A percentile compares a stretch with the other conserved stretches of the same genome.
Evolutionary conservation across 2,329 filamentous ascomycete species (phyloP).

Genomic region (Trichoderma sp.): DNA sequence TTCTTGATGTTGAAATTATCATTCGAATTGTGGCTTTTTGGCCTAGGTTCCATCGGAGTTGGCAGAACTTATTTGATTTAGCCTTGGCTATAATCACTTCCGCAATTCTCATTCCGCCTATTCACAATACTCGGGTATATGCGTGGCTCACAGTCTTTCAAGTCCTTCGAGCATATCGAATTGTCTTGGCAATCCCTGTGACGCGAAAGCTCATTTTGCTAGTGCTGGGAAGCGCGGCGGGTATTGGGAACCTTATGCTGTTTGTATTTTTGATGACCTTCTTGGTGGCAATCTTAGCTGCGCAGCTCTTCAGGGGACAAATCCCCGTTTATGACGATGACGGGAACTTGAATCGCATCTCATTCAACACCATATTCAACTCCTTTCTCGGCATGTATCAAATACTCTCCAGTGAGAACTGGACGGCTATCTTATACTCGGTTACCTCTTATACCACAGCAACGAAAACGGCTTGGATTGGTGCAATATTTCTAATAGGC

Average conservation of each 20-base stretch:
- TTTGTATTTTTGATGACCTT: slow-evolving; percentile 98
- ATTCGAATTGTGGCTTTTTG: slow-evolving; percentile 78
- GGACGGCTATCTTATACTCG: slow-evolving; percentile 85
- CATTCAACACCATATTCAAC: slow-evolving; percentile 91
- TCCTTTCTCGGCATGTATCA: slow-evolving; percentile 98
- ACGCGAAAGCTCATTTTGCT: slow-evolving; percentile 84
- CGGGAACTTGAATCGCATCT: slow-evolving; percentile 67
- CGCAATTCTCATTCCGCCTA: slow-evolving; percentile 81
- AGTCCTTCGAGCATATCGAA: slow-evolving; percentile 85
- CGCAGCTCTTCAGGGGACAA: slow-evolving; percentile 88
- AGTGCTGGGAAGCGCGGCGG: slow-evolving; percentile 86
- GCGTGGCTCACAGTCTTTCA: slow-evolving; percentile 92
- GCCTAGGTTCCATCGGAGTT: slow-evolving; percentile 73
- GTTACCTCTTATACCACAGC: slow-evolving; percentile 68
- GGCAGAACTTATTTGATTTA: slow-evolving; percentile 79
- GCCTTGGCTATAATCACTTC: slow-evolving; percentile 77
- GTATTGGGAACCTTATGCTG: slow-evolving; percentile 91
- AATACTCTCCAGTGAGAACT: slow-evolving; percentile 92
- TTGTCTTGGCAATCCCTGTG: slow-evolving; percentile 85
- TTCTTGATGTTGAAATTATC: slow-evolving; percentile 80
- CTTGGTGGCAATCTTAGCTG: slow-evolving; percentile 87
- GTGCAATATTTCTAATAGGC: slow-evolving; percentile 83
- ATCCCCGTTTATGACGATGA: slow-evolving; percentile 62
- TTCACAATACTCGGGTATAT: slow-evolving; percentile 74
- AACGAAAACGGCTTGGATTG: slow-evolving; percentile 84